A percentile compares a stretch with the other conserved stretches of the same genome.
Evolutionary conservation across 768 basidiomycete genomes (phyloP).

Genomic region (Tylopilus sp.): DNA sequence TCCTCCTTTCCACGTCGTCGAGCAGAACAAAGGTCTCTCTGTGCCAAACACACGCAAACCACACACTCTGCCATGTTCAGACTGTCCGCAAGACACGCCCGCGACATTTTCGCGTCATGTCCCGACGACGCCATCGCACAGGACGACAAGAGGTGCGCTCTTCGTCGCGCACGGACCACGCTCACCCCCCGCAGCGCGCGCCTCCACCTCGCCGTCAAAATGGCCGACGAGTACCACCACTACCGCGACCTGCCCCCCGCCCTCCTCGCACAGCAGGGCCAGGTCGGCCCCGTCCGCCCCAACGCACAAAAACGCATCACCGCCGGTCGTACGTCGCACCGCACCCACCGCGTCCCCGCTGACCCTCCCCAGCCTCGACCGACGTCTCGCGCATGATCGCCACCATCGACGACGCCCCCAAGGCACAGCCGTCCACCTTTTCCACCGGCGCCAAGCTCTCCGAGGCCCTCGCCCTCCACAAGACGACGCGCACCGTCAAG

Average conservation of each 20-base stretch:
- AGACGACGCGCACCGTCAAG: slow-evolving; percentile 90
- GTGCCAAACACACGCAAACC: slow-evolving; percentile 23
- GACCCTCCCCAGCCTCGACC: slow-evolving; percentile 25
- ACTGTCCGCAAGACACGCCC: slow-evolving; percentile 66
- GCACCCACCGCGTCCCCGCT: slow-evolving; percentile 1
- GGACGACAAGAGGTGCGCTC: slow-evolving; percentile 70
- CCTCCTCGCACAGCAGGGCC: slow-evolving; percentile 75
- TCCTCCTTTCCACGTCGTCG: neutral
- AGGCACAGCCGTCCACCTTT: slow-evolving; percentile 67
- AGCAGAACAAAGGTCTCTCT: neutral
- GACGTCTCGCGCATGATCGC: slow-evolving; percentile 69
- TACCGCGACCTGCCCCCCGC: slow-evolving; percentile 81
- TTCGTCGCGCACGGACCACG: fast-evolving
- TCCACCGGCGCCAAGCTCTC: slow-evolving; percentile 64
- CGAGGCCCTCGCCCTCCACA: slow-evolving; percentile 88
- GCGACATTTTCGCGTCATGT: slow-evolving; percentile 64
- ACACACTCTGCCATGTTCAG: slow-evolving; percentile 50
- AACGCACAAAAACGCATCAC: slow-evolving; percentile 58
- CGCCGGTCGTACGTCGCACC: slow-evolving; percentile 53
- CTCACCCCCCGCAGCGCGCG: slow-evolving; percentile 42
- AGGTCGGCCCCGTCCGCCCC: slow-evolving; percentile 76
- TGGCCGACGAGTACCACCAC: slow-evolving; percentile 86
- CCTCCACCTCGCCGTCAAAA: slow-evolving; percentile 76
- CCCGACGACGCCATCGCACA: slow-evolving; percentile 58
- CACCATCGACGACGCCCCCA: slow-evolving; percentile 70